Evolutionary conservation across 108 stramenopile genomes (phyloP).

Genomic region (Cylindrotheca fusiformis): DNA sequence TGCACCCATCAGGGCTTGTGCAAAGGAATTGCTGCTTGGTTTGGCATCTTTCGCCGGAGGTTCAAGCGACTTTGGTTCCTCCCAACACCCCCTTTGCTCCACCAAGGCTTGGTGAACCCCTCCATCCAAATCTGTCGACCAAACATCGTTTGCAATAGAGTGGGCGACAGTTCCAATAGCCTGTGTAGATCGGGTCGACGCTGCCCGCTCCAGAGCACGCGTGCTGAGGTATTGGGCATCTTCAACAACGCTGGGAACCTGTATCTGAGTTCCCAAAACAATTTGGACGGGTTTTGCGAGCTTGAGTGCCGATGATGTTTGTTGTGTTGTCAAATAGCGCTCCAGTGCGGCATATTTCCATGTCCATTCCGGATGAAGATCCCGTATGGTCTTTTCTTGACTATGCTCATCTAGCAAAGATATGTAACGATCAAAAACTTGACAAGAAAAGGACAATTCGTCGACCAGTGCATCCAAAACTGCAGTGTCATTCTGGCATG

Average conservation of each 20-base stretch:
- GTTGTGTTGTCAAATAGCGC: slow-evolving; percentile 42
- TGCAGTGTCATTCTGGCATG: slow-evolving; percentile 9
- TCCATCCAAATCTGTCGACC: slow-evolving; percentile 52
- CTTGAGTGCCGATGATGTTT: slow-evolving; percentile 38
- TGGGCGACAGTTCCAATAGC: slow-evolving; percentile 83
- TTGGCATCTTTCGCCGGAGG: slow-evolving; percentile 14
- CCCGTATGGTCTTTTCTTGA: slow-evolving; percentile 9
- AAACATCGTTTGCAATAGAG: slow-evolving; percentile 70
- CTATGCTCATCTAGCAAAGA: slow-evolving; percentile 17
- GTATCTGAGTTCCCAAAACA: slow-evolving; percentile 46
- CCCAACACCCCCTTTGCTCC: slow-evolving; percentile 55
- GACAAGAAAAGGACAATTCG: slow-evolving; percentile 79
- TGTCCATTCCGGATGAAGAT: slow-evolving; percentile 54
- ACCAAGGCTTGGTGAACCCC: slow-evolving; percentile 69
- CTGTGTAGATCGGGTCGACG: slow-evolving; percentile 65
- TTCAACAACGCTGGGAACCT: slow-evolving; percentile 80
- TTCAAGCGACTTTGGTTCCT: not conserved
- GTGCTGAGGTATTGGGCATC: slow-evolving; percentile 80
- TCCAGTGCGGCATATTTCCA: slow-evolving; percentile 66
- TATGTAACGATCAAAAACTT: slow-evolving; percentile 68
- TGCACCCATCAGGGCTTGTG: slow-evolving; percentile 71
- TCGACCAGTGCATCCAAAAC: slow-evolving; percentile 65
- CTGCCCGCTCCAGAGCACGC: slow-evolving; percentile 73
- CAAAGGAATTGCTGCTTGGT: slow-evolving; percentile 54
- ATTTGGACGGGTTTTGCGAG: slow-evolving; percentile 52